Base-by-base conservation (phyloP, 23 red algal genomes). In the Gracilariopsis chorda region DNA sequence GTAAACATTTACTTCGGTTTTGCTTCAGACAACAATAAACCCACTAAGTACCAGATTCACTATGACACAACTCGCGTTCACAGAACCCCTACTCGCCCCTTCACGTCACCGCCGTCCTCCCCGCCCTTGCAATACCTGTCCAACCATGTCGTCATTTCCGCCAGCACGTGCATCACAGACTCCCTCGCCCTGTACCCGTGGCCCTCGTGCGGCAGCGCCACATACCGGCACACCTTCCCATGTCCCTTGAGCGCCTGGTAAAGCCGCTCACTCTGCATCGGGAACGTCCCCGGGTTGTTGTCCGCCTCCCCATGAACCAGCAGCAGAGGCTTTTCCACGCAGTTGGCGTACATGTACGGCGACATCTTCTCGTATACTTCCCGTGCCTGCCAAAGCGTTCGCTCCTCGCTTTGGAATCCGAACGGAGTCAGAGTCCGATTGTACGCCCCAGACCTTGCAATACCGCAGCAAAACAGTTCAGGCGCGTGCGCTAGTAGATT, bases 391-490 rank as follows among this genome's bases (percentile, higher is more conserved):
- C 96, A 98, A 20, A 98, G 78, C 11, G 74, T 98, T 51, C 96
- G 86, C 48, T 95, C 88, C 48, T 98, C 96, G 32, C 75, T 84
- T 63, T 98, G 96, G 64, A 98, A 98, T 16, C 96, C 96, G 45
- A 98, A 98, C 17, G 96, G 96, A 0, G 96, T 98, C 44, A 98
- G 80, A 25, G 96, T 98, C 17, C 96, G 92, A 65, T 98, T 98
- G 64, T 98, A 98, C 51, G 96, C 96, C 21, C 96, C 96, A 65
- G 84, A 92, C 20, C 96, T 88, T 14, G 96, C 96, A 89, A 98
- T 98, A n/a, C 96, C 96, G 72, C 96, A 98, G 56, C 92, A 88
- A 77, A 98, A 98, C 21, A 98, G 84, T 2, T 80, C 33, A 21
- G 96, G 96, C 19, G 96, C 96, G 67, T 98, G 96, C 29, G 84